Evolutionary conservation across 2,329 filamentous ascomycete species (phyloP), one percentile per base, ranked within the genome.

Genomic region (Hymenotorrendiella dingleyae): DNA sequence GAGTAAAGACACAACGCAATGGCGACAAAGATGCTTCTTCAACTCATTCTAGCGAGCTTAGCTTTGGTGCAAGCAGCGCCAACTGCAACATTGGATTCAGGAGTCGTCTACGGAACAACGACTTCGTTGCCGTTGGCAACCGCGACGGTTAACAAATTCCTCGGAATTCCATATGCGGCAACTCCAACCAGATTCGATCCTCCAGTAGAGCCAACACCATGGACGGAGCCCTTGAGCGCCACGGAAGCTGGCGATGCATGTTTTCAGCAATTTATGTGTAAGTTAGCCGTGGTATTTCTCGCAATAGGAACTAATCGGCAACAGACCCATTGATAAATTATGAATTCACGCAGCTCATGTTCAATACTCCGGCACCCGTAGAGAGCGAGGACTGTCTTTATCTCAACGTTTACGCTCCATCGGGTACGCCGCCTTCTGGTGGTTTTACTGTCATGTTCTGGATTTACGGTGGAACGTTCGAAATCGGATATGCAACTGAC

Each of bases 381-480:
- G 30, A 34, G n/a, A 52, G 46, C 28, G 62, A 66, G 33, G 62
- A 66, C 38, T 66, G 62, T 43, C 47, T 65, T 6, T 61, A 59
- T 5, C 41, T 66, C 7, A 64, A 64, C 24, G 52, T 65, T 9
- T 64, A 57, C 58, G 43, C 55, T 39, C 52, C 36, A 50, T 17
- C 41, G 14, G 34, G 54, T n/a, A 8, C 6, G 4, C 14, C 14
- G 4, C 14, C 35, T 11, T 6, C 35, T 17, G 32, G 37, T 3
- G 27, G 16, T 64, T 63, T 39, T 50, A 23, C 48, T 12, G 67
- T 69, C 16, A 43, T 68, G 17, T 58, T 70, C 21, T 70, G 64
- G 61, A 61, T 70, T 9, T 61, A 63, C 36, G 67, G 67, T 2
- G 66, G 67, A 9, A 23, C 21, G 8, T 37, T 37, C 62, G 30